Conservation (phyloP, 2,329 filamentous ascomycete species). For the Phaeosphaeriaceae sp. region DNA sequence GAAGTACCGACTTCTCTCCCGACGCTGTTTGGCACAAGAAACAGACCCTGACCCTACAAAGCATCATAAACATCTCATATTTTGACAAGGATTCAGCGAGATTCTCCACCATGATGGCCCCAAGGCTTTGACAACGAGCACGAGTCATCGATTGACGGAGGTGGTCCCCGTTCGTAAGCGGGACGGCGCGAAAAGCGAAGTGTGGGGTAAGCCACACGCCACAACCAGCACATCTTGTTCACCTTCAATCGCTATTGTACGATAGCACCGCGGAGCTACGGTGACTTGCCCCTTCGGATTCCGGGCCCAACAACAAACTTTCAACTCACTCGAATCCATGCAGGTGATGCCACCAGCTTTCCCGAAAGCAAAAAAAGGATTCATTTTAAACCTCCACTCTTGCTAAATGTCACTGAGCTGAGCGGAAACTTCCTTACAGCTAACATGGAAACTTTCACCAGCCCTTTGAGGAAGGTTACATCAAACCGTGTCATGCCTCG, state of each 20-base stretch:
- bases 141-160: not conserved
- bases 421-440: not conserved
- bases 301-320: too few relatives aligned
- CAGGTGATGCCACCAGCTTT: not conserved
- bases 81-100: not conserved
- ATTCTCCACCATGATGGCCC: not conserved
- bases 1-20: not conserved
- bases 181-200: not conserved
- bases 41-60: not conserved
- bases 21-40: not conserved
- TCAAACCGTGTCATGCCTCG: slow-evolving; percentile 4
- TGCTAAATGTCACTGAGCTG: not conserved
- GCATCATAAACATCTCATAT: not conserved
- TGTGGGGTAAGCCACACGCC: not conserved
- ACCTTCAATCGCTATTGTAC: not conserved
- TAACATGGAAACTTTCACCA: not conserved
- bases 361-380: not conserved
- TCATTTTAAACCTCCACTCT: not conserved
- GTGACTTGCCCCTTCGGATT: not conserved
- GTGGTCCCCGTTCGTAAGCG: not conserved
- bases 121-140: not conserved
- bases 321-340: too few relatives aligned
- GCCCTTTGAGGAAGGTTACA: not conserved
- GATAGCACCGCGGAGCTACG: not conserved
- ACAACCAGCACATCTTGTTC: not conserved